These are phyloP conservation scores for Sutorius eximius DNA, from an alignment of 1,284 basidiomycete species.

Conservation along the genomic window DNA sequence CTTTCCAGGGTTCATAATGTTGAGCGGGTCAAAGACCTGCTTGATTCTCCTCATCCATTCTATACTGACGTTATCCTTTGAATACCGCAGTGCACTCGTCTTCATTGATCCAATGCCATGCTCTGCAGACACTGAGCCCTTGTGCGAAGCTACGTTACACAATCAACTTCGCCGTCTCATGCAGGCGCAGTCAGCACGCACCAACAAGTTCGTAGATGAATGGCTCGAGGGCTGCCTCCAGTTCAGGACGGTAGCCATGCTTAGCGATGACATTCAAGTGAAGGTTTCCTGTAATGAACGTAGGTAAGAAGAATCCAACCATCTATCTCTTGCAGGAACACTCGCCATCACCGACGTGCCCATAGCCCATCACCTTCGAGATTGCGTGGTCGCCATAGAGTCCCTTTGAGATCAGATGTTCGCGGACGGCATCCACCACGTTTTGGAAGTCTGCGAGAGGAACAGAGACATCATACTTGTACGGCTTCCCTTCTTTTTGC, in stretches of 20 bases:
- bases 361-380: constrained; percentile 87
- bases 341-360: constrained; percentile 94
- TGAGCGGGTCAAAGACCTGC: constrained; percentile 85
- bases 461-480: constrained; percentile 97
- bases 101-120: constrained; percentile 97
- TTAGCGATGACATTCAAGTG: constrained; percentile 93
- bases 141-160: constrained; percentile 52
- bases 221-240: constrained; percentile 88
- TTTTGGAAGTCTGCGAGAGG: constrained; percentile 89
- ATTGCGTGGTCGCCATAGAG: constrained; percentile 73
- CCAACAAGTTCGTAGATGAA: constrained; percentile 94
- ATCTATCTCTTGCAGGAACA: constrained; percentile 7
- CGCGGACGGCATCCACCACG: constrained; percentile 81
- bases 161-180: constrained; percentile 1
- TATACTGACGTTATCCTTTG: constrained; percentile 79
- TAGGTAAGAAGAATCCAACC: constrained; percentile 1
- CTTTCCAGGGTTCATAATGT: constrained; percentile 90
- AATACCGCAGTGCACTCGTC: constrained; percentile 87
- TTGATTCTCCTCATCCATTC: constrained; percentile 92
- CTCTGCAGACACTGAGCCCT: constrained; percentile 94
- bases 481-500: constrained; percentile 92
- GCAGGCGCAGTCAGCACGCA: constrained; percentile 38
- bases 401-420: constrained; percentile 72
- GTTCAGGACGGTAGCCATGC: constrained; percentile 76
- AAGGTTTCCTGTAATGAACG: constrained; percentile 68